Base-by-base conservation (phyloP, 176 grass and related monocot species). In the Oryza australiensis region DNA sequence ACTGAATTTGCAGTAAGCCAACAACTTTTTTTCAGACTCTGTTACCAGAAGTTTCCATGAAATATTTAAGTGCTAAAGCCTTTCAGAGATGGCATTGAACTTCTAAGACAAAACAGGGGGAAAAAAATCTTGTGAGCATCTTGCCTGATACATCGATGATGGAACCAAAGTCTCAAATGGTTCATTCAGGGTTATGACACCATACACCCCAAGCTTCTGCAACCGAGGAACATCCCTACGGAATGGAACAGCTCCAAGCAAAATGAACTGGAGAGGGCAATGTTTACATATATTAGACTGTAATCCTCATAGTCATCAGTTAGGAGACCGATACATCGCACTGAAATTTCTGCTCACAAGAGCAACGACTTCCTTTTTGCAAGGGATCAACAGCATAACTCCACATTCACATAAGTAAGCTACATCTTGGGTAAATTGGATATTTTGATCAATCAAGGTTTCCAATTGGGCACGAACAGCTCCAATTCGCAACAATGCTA, bases 191-290 rank as follows among this genome's bases (percentile, higher is more conserved):
- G 90, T 97, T 72, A 97, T 84, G 81, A 94, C 92, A 23, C 87
- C 88, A 66, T 75, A 66, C 66, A 97, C 90, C 28, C 92, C 92
- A 64, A 94, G 90, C 74, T 89, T 83, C 75, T 87, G 86, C 87
- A 97, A 80, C 65, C 81, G 86, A 15, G 90, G 66, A 77, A 97
- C 88, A 37, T 97, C 94, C 37, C 76, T 92, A 12, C 80, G 83
- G 83, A 97, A 97, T 78, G 94, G 94, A 88, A 94, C 90, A 22
- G 94, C 92, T 80, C 94, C 92, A 70, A 97, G 94, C 53, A 97
- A 92, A 81, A 97, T 70, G 74, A 92, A 92, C 90, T 94, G 71
- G 42, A 66, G 43, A 81, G 27, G 42, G 64, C 71, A 73, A 66
- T n/a, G 68, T 51, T 42, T 64, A 77, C 26, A 88, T 41, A 51